Evolutionary conservation across 805 yeast genomes (phyloP).

Genomic region (Spathaspora gorwiae): DNA sequence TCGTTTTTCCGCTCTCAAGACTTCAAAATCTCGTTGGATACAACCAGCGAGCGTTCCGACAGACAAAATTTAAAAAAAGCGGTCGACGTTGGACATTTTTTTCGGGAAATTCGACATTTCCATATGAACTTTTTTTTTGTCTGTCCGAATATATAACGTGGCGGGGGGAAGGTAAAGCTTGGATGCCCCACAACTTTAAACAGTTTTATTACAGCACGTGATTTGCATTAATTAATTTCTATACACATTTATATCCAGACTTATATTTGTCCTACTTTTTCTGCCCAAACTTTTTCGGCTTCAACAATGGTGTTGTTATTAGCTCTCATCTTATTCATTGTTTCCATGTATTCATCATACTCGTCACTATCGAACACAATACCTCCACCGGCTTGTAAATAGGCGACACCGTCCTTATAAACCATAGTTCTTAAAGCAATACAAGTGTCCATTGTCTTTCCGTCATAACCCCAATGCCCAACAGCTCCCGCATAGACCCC

Average conservation of each 20-base stretch:
- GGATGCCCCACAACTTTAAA: not conserved
- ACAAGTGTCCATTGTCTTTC: constrained; percentile 94
- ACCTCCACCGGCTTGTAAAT: constrained; percentile 98
- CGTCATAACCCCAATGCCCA: constrained; percentile 96
- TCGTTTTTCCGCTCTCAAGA: not conserved
- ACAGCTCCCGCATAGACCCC: constrained; percentile 99
- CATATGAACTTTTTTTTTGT: too few relatives aligned
- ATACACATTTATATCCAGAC: not conserved
- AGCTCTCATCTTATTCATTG: constrained; percentile 95
- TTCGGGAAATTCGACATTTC: too few relatives aligned
- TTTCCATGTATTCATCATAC: constrained; percentile 90
- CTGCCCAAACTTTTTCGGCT: constrained; percentile 78
- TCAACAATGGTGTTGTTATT: constrained; percentile 86
- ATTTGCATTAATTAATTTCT: too few relatives aligned
- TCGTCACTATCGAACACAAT: constrained; percentile 95
- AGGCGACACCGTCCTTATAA: constrained; percentile 82
- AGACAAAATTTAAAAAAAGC: too few relatives aligned
- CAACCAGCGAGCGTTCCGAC: too few relatives aligned
- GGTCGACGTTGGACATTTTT: too few relatives aligned
- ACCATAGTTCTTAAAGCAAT: constrained; percentile 98
- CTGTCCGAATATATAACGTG: too few relatives aligned
- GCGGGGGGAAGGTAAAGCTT: not conserved
- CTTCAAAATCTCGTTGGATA: too few relatives aligned
- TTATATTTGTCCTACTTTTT: constrained; percentile 27
- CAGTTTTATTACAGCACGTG: not conserved